Conservation (phyloP, 192 early-diverging fungal species). For the Mortierella alpina region DNA sequence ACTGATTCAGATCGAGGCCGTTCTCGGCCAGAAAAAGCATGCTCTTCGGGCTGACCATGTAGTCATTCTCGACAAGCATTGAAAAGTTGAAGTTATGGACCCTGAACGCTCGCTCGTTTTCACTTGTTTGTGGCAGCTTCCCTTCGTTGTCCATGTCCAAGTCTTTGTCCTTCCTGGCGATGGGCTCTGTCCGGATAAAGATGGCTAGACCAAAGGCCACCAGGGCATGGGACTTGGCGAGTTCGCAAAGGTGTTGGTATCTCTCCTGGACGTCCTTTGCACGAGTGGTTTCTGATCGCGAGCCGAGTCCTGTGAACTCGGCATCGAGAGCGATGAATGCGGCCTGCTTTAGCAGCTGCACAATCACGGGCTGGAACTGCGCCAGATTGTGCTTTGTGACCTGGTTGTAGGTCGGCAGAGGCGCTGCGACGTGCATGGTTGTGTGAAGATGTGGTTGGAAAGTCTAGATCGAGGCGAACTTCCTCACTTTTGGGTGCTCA, state of each 20-base stretch:
- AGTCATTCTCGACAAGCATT: slow-evolving; percentile 60
- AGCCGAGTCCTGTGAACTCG: slow-evolving; percentile 90
- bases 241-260: slow-evolving; percentile 77
- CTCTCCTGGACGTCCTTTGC: slow-evolving; percentile 83
- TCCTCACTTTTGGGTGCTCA: no score
- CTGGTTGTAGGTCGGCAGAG: slow-evolving; percentile 68
- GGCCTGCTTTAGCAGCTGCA: slow-evolving; percentile 61
- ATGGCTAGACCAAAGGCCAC: slow-evolving; percentile 86
- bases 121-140: not conserved
- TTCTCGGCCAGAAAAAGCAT: slow-evolving; percentile 84
- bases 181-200: slow-evolving; percentile 56
- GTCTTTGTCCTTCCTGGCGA: not conserved
- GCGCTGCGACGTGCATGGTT: slow-evolving; percentile 19
- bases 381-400: slow-evolving; percentile 73
- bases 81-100: slow-evolving; percentile 74
- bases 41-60: slow-evolving; percentile 76
- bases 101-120: slow-evolving; percentile 24
- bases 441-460: no score
- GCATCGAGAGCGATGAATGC: slow-evolving; percentile 89
- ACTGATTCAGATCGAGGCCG: slow-evolving; percentile 88
- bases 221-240: slow-evolving; percentile 81
- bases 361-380: slow-evolving; percentile 57
- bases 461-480: not conserved
- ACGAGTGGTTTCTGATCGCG: slow-evolving; percentile 38
- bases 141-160: not conserved